Evolutionary conservation across 768 basidiomycete genomes (phyloP).

Genomic region (Omphalotus guepiniiformis): DNA sequence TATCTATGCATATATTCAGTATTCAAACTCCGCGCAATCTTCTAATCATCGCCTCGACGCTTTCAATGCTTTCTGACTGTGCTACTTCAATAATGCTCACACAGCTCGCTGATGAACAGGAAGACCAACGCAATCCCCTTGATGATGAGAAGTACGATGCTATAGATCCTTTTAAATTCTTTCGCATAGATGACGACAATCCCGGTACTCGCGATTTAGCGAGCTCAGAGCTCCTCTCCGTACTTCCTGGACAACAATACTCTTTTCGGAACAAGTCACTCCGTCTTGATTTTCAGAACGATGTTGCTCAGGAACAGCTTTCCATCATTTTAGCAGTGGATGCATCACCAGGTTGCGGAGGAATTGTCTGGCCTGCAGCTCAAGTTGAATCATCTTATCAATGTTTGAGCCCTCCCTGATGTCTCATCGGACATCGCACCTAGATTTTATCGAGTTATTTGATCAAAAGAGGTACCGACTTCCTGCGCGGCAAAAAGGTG

Average conservation of each 20-base stretch:
- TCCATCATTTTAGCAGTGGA: slow-evolving; percentile 60
- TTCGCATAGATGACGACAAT: slow-evolving; percentile 6
- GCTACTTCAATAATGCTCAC: no score
- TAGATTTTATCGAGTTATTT: slow-evolving; percentile 82
- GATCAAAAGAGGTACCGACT: slow-evolving; percentile 44
- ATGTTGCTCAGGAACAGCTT: slow-evolving; percentile 22
- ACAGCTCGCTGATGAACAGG: slow-evolving; percentile 7
- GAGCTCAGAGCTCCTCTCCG: slow-evolving; percentile 19
- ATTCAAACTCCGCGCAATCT: neutral
- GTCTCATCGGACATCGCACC: slow-evolving; percentile 8
- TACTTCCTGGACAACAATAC: slow-evolving; percentile 13
- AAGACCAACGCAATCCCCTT: neutral
- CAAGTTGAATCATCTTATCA: slow-evolving; percentile 46
- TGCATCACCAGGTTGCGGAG: slow-evolving; percentile 85
- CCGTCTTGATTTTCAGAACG: slow-evolving; percentile 1
- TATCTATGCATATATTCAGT: no score
- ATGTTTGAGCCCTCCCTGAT: slow-evolving; percentile 1
- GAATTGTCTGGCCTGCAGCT: slow-evolving; percentile 90
- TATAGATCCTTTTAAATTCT: slow-evolving; percentile 2
- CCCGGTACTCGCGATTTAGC: slow-evolving; percentile 1
- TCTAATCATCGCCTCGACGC: no score
- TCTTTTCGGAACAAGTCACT: slow-evolving; percentile 5
- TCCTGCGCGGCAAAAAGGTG: slow-evolving; percentile 52
- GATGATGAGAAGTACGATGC: slow-evolving; percentile 4
- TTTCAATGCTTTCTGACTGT: no score